Evolutionary conservation across 73 alveolate genomes (phyloP).

Genomic region (Paramecium caudatum): DNA sequence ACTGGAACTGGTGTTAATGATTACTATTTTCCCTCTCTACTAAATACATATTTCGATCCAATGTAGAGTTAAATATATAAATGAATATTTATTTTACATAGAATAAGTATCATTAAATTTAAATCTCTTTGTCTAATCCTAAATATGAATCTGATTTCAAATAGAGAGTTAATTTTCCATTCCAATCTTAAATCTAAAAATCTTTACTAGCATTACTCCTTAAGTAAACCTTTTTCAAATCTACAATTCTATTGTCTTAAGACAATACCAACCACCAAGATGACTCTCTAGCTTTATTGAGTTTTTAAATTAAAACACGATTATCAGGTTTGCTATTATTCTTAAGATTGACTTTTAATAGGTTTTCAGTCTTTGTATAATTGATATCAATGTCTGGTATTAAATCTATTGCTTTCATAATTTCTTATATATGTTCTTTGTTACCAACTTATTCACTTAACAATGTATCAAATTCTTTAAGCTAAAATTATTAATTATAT

Average conservation of each 20-base stretch:
- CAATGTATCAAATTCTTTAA: constrained; percentile 29
- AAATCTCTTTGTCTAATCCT: constrained; percentile 60
- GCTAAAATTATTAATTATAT: constrained; percentile 43
- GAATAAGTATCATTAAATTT: not conserved
- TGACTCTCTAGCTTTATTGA: constrained; percentile 58
- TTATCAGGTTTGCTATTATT: not conserved
- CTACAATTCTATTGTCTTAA: constrained; percentile 53
- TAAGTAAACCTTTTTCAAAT: constrained; percentile 49
- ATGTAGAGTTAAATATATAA: not conserved
- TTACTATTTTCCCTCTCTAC: constrained; percentile 71
- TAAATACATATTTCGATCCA: constrained; percentile 62
- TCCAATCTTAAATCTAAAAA: not conserved
- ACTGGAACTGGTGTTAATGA: not conserved
- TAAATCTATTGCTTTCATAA: constrained; percentile 52
- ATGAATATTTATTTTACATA: not conserved
- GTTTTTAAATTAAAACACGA: not conserved
- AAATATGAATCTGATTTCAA: constrained; percentile 71
- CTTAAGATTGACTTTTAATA: constrained; percentile 36
- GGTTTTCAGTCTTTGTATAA: not conserved
- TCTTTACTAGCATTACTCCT: not conserved
- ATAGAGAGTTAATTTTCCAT: constrained; percentile 12
- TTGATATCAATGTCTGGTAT: constrained; percentile 51
- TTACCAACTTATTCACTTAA: constrained; percentile 7
- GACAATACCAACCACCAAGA: constrained; percentile 74
- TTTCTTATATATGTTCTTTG: not conserved